Percentiles rank a stretch among this genome's conserved stretches.
phyloP scores from a whole-genome alignment of 2,329 filamentous ascomycete genomes.

The Nemania sp. region DNA sequence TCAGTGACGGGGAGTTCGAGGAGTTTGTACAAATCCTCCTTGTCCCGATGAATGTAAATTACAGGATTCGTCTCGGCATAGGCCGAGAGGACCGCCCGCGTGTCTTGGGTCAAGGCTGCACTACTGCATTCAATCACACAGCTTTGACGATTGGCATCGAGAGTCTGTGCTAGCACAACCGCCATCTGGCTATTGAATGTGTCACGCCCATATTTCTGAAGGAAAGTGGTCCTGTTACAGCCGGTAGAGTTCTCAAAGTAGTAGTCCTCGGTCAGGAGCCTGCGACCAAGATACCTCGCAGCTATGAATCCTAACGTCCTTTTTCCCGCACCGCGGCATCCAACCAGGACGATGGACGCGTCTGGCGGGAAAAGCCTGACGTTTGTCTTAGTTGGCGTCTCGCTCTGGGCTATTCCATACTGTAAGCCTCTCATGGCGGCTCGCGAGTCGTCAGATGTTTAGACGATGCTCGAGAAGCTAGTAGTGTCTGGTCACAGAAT shows the following conservation, averaged over 20 bases:
- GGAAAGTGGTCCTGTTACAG: slow-evolving; percentile 68
- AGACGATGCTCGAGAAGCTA: neutral
- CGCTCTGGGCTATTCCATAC: slow-evolving; percentile 35
- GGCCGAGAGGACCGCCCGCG: slow-evolving; percentile 67
- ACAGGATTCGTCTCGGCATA: slow-evolving; percentile 75
- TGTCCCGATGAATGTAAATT: slow-evolving; percentile 76
- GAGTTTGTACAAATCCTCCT: slow-evolving; percentile 70
- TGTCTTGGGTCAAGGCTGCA: slow-evolving; percentile 71
- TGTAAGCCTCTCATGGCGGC: slow-evolving; percentile 43
- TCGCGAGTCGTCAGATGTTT: slow-evolving; percentile 3
- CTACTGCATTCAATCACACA: slow-evolving; percentile 78
- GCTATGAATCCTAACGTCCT: slow-evolving; percentile 79
- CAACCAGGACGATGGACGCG: slow-evolving; percentile 77
- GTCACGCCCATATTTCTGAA: slow-evolving; percentile 69
- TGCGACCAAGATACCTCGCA: slow-evolving; percentile 73
- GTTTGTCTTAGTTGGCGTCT: slow-evolving; percentile 47
- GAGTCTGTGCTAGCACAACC: slow-evolving; percentile 70
- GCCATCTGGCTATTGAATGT: slow-evolving; percentile 73
- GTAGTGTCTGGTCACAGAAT: neutral
- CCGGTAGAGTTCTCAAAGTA: slow-evolving; percentile 75
- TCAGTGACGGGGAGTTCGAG: slow-evolving; percentile 61
- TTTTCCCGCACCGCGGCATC: slow-evolving; percentile 78
- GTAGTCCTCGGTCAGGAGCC: slow-evolving; percentile 75
- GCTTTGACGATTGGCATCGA: slow-evolving; percentile 68
- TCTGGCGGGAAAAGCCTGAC: slow-evolving; percentile 64